These are phyloP conservation scores for Pichia norvegensis DNA, from an alignment of 1,139 yeast genomes.

Conservation along the genomic window DNA sequence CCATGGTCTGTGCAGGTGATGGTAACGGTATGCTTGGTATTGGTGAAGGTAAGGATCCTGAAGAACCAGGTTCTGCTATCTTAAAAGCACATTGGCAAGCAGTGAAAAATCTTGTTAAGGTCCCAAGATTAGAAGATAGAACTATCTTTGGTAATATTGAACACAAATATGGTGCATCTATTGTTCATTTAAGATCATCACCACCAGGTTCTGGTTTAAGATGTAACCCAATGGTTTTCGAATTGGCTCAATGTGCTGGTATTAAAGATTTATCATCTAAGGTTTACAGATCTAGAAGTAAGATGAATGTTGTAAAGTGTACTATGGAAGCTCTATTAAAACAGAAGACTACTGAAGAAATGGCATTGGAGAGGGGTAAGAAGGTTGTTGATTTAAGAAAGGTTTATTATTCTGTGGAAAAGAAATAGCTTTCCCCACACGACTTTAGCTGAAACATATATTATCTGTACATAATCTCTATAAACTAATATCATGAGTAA, in stretches of 20 bases:
- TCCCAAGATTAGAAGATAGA: slow-evolving; percentile 85
- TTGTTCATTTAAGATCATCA: slow-evolving; percentile 73
- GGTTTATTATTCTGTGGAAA: slow-evolving; percentile 59
- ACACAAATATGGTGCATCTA: slow-evolving; percentile 81
- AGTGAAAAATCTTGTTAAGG: slow-evolving; percentile 69
- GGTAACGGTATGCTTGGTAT: slow-evolving; percentile 88
- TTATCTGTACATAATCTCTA: slow-evolving; percentile 11
- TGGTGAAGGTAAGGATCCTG: slow-evolving; percentile 90
- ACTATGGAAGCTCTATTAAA: slow-evolving; percentile 74
- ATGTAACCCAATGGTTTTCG: slow-evolving; percentile 85
- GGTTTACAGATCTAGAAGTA: slow-evolving; percentile 85
- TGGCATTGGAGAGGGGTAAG: slow-evolving; percentile 91
- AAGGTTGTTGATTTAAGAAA: slow-evolving; percentile 88
- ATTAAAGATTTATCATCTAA: slow-evolving; percentile 90
- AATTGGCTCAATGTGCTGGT: slow-evolving; percentile 91
- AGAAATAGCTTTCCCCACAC: slow-evolving; percentile 1
- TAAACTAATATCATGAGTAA: neutral
- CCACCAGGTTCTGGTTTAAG: slow-evolving; percentile 93
- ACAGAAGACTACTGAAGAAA: slow-evolving; percentile 77
- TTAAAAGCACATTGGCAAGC: slow-evolving; percentile 93
- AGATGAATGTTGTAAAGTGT: slow-evolving; percentile 91
- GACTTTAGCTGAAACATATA: neutral
- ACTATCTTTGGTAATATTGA: slow-evolving; percentile 83
- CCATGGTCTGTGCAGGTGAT: slow-evolving; percentile 88
- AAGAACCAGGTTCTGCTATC: slow-evolving; percentile 69